Percentiles rank a stretch among this genome's conserved stretches.
phyloP scores from a whole-genome alignment of 2,329 filamentous ascomycete genomes.

The Mariannaea sp. region DNA sequence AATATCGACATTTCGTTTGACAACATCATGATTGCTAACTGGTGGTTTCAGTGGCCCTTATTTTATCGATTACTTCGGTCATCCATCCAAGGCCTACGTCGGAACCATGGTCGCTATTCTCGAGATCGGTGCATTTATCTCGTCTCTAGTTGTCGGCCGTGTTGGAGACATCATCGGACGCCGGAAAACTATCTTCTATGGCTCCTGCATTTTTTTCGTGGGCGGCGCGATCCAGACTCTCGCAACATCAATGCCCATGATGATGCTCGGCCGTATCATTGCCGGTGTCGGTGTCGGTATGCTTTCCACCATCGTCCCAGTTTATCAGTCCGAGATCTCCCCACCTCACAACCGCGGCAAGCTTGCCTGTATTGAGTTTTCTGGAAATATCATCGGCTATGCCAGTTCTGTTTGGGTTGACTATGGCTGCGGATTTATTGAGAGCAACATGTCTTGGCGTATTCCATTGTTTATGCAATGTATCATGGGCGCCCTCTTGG shows the following conservation, averaged over 20 bases:
- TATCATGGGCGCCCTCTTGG: constrained; percentile 87
- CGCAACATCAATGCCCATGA: constrained; percentile 84
- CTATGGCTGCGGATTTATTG: constrained; percentile 92
- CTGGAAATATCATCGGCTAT: constrained; percentile 95
- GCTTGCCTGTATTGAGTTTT: constrained; percentile 96
- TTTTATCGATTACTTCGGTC: constrained; percentile 91
- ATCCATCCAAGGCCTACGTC: constrained; percentile 84
- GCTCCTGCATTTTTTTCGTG: constrained; percentile 82
- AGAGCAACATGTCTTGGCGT: constrained; percentile 86
- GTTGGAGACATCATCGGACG: constrained; percentile 92
- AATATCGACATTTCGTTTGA: background rate
- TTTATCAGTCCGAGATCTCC: constrained; percentile 94
- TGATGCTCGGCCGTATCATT: constrained; percentile 82
- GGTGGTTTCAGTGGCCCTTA: constrained; percentile 69
- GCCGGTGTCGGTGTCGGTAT: constrained; percentile 87
- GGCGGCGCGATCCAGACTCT: constrained; percentile 86
- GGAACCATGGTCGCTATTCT: constrained; percentile 98
- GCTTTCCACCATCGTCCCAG: constrained; percentile 87
- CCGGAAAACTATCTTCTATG: constrained; percentile 88
- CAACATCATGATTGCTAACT: constrained; percentile 29
- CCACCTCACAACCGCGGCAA: constrained; percentile 95
- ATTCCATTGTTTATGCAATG: constrained; percentile 91
- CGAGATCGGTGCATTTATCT: constrained; percentile 89
- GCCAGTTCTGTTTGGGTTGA: constrained; percentile 98
- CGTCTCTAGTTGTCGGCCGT: constrained; percentile 83